These are phyloP conservation scores for Coniophora puteana DNA, from an alignment of 1,284 basidiomycete species.

Conservation along the genomic window DNA sequence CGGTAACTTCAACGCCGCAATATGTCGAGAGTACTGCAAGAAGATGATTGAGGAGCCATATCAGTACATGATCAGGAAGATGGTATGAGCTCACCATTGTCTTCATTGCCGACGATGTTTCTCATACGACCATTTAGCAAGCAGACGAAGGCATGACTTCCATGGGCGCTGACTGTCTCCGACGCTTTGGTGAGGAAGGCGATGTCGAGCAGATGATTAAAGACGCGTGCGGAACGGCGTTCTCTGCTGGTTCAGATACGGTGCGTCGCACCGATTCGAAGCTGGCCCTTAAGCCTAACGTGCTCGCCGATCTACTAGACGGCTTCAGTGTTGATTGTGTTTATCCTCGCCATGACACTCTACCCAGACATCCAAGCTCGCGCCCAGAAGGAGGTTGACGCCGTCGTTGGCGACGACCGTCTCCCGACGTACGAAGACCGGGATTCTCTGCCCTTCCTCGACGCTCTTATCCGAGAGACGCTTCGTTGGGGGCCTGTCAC, in stretches of 20 bases:
- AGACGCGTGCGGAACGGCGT: slow-evolving; percentile 19
- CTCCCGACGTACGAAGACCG: slow-evolving; percentile 39
- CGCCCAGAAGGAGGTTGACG: slow-evolving; percentile 42
- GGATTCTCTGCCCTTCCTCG: slow-evolving; percentile 37
- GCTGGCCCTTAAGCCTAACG: neutral
- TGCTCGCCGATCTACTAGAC: slow-evolving; percentile 29
- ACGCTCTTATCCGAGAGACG: slow-evolving; percentile 47
- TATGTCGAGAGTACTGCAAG: slow-evolving; percentile 12
- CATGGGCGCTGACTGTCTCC: slow-evolving; percentile 17
- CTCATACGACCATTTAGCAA: slow-evolving; percentile 6
- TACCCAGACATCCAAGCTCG: slow-evolving; percentile 39
- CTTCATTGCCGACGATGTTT: neutral
- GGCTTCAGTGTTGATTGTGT: slow-evolving; percentile 37
- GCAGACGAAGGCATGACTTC: slow-evolving; percentile 7
- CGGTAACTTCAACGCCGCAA: slow-evolving; percentile 11
- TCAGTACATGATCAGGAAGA: slow-evolving; percentile 12
- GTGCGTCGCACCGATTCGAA: slow-evolving; percentile 7
- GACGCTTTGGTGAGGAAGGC: slow-evolving; percentile 2
- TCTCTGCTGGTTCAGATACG: slow-evolving; percentile 20
- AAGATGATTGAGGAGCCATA: slow-evolving; percentile 19
- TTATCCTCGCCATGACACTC: slow-evolving; percentile 47
- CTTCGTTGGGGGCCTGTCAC: slow-evolving; percentile 43
- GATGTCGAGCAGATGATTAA: slow-evolving; percentile 12
- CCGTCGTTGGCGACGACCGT: slow-evolving; percentile 31
- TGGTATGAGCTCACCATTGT: slow-evolving; percentile 12